Evolutionary conservation across 2,329 filamentous ascomycete genomes (phyloP).

Genomic region (Sporothrix brasiliensis): DNA sequence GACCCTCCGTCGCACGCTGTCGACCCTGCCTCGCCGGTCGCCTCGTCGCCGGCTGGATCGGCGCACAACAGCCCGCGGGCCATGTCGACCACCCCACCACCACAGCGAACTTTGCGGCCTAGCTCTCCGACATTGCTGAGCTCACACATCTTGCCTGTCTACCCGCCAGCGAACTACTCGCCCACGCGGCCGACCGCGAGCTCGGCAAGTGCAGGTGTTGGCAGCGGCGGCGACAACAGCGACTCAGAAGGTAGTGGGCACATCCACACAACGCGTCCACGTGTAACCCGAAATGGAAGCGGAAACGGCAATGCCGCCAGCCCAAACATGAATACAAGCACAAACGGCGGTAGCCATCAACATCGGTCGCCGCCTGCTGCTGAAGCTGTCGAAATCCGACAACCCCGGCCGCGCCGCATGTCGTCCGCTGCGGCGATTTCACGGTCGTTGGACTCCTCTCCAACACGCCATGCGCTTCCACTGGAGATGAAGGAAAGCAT

Average conservation of each 20-base stretch:
- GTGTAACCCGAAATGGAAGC: constrained; percentile 38
- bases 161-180: constrained; percentile 74
- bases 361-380: constrained; percentile 39
- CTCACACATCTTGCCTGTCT: constrained; percentile 72
- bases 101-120: constrained; percentile 61
- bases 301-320: constrained; percentile 16
- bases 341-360: constrained; percentile 28
- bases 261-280: constrained; percentile 16
- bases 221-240: constrained; percentile 48
- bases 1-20: constrained; percentile 36
- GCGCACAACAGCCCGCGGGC: constrained; percentile 68
- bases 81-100: constrained; percentile 70
- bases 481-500: constrained; percentile 85
- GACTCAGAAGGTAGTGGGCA: constrained; percentile 40
- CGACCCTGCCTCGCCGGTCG: constrained; percentile 42
- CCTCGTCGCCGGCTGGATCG: constrained; percentile 66
- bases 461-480: constrained; percentile 66
- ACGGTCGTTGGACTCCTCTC: constrained; percentile 67
- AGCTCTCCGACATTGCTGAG: constrained; percentile 68
- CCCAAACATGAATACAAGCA: constrained; percentile 44
- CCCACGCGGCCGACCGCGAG: constrained; percentile 51
- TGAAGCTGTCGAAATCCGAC: constrained; percentile 52
- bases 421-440: constrained; percentile 45
- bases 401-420: constrained; percentile 56
- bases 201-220: constrained; percentile 11